These are phyloP conservation scores for Suhomyces vadensis DNA, from an alignment of 805 yeast species.

Conservation along the genomic window DNA sequence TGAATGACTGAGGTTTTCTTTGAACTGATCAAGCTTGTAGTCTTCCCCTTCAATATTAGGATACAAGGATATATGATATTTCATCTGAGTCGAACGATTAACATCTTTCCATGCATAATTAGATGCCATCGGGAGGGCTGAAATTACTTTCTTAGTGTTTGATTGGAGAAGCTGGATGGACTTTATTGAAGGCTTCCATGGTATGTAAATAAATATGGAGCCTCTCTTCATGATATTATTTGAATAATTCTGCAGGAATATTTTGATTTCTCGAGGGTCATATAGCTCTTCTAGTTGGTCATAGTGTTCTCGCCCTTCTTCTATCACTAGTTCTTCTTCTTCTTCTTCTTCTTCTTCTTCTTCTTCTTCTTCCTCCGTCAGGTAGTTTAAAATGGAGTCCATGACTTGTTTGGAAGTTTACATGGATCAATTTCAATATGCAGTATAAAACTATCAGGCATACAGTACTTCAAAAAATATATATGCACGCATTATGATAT, in stretches of 20 bases:
- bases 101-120: conserved; percentile 10
- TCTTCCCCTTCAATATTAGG: conserved; percentile 16
- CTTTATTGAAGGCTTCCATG: conserved; percentile 18
- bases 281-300: neutral
- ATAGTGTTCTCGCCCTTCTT: neutral
- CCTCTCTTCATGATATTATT: conserved; percentile 13
- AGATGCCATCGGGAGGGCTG: conserved; percentile 7
- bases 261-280: conserved; percentile 7
- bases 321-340: conserved; percentile 4
- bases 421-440: neutral
- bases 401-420: no score
- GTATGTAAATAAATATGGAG: conserved; percentile 17
- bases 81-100: conserved; percentile 8
- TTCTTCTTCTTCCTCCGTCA: neutral
- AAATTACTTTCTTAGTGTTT: conserved; percentile 7
- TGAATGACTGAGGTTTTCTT: conserved; percentile 9
- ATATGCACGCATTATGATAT: no score
- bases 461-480: neutral
- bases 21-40: conserved; percentile 10
- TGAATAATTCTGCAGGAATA: conserved; percentile 22
- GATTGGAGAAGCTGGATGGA: conserved; percentile 6
- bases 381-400: neutral
- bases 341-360: conserved; percentile 10
- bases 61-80: conserved; percentile 19
- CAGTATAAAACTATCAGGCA: neutral